Percentiles rank a stretch among this genome's conserved stretches.
These are phyloP conservation scores for Helichrysum umbraculigerum DNA, from an alignment of 129 eudicot genomes.

Conservation along the genomic window DNA sequence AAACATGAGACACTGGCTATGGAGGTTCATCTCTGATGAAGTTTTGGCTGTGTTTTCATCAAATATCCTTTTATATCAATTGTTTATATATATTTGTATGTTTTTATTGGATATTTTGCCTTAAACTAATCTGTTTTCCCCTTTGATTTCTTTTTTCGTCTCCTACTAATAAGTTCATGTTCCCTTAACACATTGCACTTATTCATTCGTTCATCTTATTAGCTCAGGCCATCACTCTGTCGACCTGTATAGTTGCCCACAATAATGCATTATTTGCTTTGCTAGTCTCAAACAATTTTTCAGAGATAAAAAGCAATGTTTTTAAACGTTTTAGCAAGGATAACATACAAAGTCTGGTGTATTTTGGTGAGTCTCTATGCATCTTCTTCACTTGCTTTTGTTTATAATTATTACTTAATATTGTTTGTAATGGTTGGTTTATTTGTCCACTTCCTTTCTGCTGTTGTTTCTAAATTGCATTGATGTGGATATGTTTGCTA, in stretches of 20 bases:
- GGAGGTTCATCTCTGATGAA: constrained; percentile 78
- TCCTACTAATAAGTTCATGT: constrained; percentile 10
- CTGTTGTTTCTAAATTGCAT: constrained; percentile 12
- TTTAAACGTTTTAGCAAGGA: constrained; percentile 94
- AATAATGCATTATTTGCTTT: constrained; percentile 93
- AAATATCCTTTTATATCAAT: constrained; percentile 67
- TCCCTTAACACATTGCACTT: constrained; percentile 79
- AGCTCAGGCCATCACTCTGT: constrained; percentile 91
- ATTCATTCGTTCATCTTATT: constrained; percentile 86
- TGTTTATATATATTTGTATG: background rate
- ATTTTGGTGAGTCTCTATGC: constrained; percentile 56
- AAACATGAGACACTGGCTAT: constrained; percentile 53
- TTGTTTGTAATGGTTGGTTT: constrained; percentile 1
- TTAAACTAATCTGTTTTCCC: constrained; percentile 24
- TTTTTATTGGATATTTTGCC: background rate
- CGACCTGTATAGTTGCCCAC: constrained; percentile 97
- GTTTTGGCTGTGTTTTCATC: constrained; percentile 69
- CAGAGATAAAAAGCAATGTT: constrained; percentile 96
- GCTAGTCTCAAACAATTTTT: constrained; percentile 90
- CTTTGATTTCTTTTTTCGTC: background rate
- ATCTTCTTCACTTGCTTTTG: constrained; percentile 11
- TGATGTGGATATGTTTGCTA: constrained; percentile 21
- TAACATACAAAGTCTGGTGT: constrained; percentile 84
- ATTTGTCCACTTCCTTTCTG: background rate
- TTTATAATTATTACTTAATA: constrained; percentile 17